Conservation (phyloP, 163 green algal species). For the Smithsoniella earleae region DNA sequence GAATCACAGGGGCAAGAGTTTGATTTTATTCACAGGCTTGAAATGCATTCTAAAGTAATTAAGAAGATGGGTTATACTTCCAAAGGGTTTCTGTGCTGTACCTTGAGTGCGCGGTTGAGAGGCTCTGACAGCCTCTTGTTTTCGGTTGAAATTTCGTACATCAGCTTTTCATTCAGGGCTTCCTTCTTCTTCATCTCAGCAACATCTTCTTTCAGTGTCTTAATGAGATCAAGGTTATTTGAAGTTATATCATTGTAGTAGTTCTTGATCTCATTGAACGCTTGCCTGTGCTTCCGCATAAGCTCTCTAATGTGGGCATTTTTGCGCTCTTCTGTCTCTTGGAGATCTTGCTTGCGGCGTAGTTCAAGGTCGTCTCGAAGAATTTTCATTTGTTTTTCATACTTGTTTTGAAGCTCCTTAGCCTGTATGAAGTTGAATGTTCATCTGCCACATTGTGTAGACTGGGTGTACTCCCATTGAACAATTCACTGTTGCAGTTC, state of each 20-base stretch:
- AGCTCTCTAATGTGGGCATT: conserved; percentile 74
- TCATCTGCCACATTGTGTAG: no score
- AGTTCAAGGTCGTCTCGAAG: conserved; percentile 72
- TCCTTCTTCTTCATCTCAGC: conserved; percentile 80
- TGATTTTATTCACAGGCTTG: neutral
- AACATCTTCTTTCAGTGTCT: conserved; percentile 67
- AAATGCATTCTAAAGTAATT: neutral
- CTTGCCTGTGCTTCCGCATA: conserved; percentile 71
- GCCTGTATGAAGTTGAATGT: no score
- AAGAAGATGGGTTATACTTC: neutral
- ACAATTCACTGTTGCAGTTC: conserved; percentile 43
- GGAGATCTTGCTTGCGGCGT: conserved; percentile 67
- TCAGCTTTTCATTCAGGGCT: conserved; percentile 73
- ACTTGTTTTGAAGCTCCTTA: conserved; percentile 51
- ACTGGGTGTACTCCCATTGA: no score
- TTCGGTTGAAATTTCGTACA: conserved; percentile 73
- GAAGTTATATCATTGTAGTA: conserved; percentile 92
- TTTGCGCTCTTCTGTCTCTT: conserved; percentile 73
- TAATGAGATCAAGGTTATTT: conserved; percentile 89
- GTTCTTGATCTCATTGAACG: conserved; percentile 79
- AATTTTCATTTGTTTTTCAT: conserved; percentile 73
- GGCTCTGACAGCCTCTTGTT: conserved; percentile 80
- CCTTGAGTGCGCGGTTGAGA: conserved; percentile 62
- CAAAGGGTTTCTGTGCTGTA: neutral
- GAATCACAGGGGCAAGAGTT: neutral